Conservation (phyloP, 371 early-diverging fungal species). For the Basidiobolus meristosporus region DNA sequence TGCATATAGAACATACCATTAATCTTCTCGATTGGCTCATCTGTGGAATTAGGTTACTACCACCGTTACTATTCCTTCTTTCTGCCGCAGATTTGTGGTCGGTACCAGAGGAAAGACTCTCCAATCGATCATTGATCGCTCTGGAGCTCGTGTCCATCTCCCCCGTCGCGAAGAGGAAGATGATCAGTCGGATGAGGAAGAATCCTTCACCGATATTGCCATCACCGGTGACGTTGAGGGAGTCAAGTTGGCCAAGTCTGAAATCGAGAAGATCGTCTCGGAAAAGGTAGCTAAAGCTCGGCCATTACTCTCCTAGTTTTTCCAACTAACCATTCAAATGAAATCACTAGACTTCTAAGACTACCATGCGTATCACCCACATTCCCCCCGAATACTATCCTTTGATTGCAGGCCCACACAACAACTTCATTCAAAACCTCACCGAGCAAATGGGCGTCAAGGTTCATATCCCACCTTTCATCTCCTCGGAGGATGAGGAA, state of each 20-base stretch:
- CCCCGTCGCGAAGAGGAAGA: slow-evolving; percentile 20
- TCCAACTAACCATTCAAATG: slow-evolving; percentile 1
- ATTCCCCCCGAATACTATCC: slow-evolving; percentile 49
- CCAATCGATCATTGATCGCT: slow-evolving; percentile 47
- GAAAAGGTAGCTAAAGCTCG: slow-evolving; percentile 26
- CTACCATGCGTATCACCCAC: slow-evolving; percentile 24
- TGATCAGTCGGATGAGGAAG: slow-evolving; percentile 27
- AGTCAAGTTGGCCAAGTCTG: slow-evolving; percentile 64
- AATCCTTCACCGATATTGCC: slow-evolving; percentile 37
- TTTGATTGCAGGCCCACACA: slow-evolving; percentile 61
- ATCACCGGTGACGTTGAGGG: slow-evolving; percentile 76
- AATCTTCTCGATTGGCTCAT: background rate
- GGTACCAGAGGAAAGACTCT: slow-evolving; percentile 72
- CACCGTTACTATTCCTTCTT: slow-evolving; percentile 52
- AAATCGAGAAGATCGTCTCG: slow-evolving; percentile 63
- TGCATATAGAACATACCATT: slow-evolving; percentile 1
- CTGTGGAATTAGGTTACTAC: slow-evolving; percentile 8
- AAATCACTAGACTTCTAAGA: slow-evolving; percentile 31
- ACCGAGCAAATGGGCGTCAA: slow-evolving; percentile 41
- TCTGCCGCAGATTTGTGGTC: slow-evolving; percentile 62
- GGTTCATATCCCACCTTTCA: slow-evolving; percentile 59
- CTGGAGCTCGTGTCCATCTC: slow-evolving; percentile 59
- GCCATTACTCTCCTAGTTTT: background rate
- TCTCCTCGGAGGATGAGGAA: slow-evolving; percentile 15
- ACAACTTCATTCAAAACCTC: slow-evolving; percentile 24